Evolutionary conservation across 129 eudicot genomes (phyloP).

Genomic region (Tanacetum coccineum): DNA sequence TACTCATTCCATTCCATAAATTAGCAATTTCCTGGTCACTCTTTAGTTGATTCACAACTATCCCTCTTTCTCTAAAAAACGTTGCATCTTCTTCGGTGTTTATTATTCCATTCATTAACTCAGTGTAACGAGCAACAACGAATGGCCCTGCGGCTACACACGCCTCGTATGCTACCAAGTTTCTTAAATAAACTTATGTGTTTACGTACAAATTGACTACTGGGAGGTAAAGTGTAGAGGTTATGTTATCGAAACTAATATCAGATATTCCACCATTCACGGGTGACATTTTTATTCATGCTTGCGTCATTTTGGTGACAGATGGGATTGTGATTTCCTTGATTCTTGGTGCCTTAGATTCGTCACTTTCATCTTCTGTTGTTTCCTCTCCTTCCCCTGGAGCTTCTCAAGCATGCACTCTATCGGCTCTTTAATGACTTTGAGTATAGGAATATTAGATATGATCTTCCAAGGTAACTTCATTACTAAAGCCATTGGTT

Average conservation of each 20-base stretch:
- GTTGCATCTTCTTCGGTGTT: too few relatives aligned
- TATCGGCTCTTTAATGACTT: conserved; percentile 34
- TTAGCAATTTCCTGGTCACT: too few relatives aligned
- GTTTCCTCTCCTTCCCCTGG: conserved; percentile 11
- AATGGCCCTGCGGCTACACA: too few relatives aligned
- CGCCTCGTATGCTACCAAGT: conserved; percentile 34
- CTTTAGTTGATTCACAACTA: too few relatives aligned
- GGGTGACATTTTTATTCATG: conserved; percentile 41
- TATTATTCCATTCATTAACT: too few relatives aligned
- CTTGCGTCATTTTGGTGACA: conserved; percentile 40
- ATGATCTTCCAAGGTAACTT: conserved; percentile 42
- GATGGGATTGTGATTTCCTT: conserved; percentile 74
- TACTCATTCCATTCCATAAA: too few relatives aligned
- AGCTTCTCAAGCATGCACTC: conserved; percentile 12
- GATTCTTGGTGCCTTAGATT: conserved; percentile 28
- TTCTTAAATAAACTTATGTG: conserved; percentile 42
- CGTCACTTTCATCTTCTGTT: background rate
- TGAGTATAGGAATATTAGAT: conserved; percentile 38
- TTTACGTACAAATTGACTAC: conserved; percentile 40
- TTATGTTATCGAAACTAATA: conserved; percentile 37
- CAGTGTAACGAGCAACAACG: too few relatives aligned
- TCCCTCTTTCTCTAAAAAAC: too few relatives aligned
- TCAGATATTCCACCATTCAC: conserved; percentile 37
- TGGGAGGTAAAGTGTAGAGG: conserved; percentile 40
- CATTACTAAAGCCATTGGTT: conserved; percentile 20